Base-by-base conservation (phyloP, 148 eudicot species). In the Arctostaphylos glauca region DNA sequence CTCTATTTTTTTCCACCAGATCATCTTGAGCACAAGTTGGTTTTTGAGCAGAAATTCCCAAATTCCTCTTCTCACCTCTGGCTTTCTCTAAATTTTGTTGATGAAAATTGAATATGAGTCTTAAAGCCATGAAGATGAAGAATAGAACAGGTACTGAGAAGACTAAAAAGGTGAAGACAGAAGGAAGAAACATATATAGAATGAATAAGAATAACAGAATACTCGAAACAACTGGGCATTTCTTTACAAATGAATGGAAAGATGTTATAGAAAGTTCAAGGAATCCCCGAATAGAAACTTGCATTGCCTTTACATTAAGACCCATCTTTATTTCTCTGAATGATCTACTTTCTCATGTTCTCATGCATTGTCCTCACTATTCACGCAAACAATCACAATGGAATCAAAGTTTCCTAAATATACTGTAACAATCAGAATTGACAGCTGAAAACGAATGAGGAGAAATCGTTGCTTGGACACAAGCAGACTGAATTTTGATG, bases 141-240 rank as follows among this genome's bases (percentile, higher is more conserved):
- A 87, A 85, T n/a, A 87, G 71, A 73, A 92, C 55, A 0, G 94
- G 93, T 2, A 85, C 76, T 13, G 89, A 82, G 71, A 89, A 93
- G 52, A 96, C 80, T 50, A 94, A 77, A 52, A 93, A 50, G 81
- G 77, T 77, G 68, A 94, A 92, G 38, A 90, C 44, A 62, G 83
- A 82, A 68, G 94, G 96, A 59, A 88, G 80, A 82, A 89, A 88
- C 31, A 88, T 21, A 85, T 92, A 94, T 23, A 91, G 70, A 79
- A 91, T 70, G 72, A 93, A 87, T 77, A 89, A 86, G 72, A 84
- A 83, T 5, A 87, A 74, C 80, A 90, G 21, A 67, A 87, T 76
- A 58, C 75, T 74, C 14, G 91, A 84, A 79, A 88, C 81, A 23
- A 86, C 46, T 58, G 98, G 97, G 78, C 88, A 85, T 47, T 87